Evolutionary conservation across 805 yeast species (phyloP), one percentile per base, ranked within the genome.

Genomic region (Ogataea degrootiae): DNA sequence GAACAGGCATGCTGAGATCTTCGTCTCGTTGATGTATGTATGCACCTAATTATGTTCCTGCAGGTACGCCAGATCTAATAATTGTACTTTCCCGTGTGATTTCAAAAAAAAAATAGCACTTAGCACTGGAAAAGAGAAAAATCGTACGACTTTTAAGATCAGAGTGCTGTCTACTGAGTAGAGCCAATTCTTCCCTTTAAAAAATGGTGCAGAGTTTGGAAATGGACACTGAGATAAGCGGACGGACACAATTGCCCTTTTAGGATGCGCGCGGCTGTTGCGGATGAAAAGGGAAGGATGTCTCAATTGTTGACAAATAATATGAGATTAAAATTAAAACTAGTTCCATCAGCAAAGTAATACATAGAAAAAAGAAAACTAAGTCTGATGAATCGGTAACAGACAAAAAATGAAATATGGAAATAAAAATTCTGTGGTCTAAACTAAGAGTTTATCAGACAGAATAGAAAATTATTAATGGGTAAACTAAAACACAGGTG

Each of bases 161-260:
- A 26, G 11, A 6, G 29, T 7, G 29, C 29, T 26, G 29, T 7
- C 29, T 6, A 6, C 29, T 26, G 11, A 26, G 4, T 26, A 26
- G 29, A 9, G 11, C 29, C 29, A 7, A 6, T 6, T 26, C 29
- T 6, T 29, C 31, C 42, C 22, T 16, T 23, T 22, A 22, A 14
- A 22, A 14, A 26, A 39, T 21, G 12, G 4, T 22, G 11, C 34
- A 22, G 17, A 15, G 6, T 7, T 5, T 36, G 17, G 22, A 9
- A 11, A 11, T 17, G 7, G 22, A 36, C 17, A 15, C 14, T 4
- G 14, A 16, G 14, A 36, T 17, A 11, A 19, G 42, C 35, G 15
- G 9, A 36, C 14, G 53, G 53, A 29, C 23, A 34, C 9, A 36
- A 36, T 42, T 35, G 19, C 45, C 45, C 14, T 7, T 23, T 42